phyloP scores from a whole-genome alignment of 495 filamentous ascomycete genomes.

The Penicillium verhagenii region DNA sequence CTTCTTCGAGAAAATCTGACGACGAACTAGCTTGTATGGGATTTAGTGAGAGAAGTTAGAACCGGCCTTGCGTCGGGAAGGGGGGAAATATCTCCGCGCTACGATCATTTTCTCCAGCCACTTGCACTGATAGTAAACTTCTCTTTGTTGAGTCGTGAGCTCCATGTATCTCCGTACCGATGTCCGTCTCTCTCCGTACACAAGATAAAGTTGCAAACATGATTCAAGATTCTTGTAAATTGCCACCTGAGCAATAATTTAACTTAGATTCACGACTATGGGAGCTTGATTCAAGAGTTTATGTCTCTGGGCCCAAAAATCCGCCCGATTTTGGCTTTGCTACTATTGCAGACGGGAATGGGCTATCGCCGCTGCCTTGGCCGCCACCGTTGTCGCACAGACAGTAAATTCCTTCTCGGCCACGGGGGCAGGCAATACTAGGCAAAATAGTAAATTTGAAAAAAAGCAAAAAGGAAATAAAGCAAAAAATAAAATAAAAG shows the following conservation, averaged over 20 bases:
- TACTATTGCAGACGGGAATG: constrained; percentile 2
- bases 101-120: too few relatives aligned
- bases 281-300: background rate
- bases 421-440: background rate
- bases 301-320: constrained; percentile 2
- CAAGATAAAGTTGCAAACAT: background rate
- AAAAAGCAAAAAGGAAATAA: background rate
- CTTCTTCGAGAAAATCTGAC: constrained; percentile 22
- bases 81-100: background rate
- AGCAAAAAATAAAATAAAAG: background rate
- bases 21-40: background rate
- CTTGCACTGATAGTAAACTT: too few relatives aligned
- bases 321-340: constrained; percentile 4
- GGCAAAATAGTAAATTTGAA: background rate
- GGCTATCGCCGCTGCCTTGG: background rate
- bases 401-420: background rate
- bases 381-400: constrained; percentile 16
- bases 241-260: background rate
- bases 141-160: too few relatives aligned
- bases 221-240: background rate
- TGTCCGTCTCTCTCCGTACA: too few relatives aligned
- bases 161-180: too few relatives aligned
- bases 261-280: background rate
- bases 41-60: background rate
- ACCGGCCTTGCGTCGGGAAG: constrained; percentile 7